Percentiles rank a stretch among this genome's conserved stretches.
phyloP scores from a whole-genome alignment of 108 stramenopile genomes.

The Skeletonema potamos region DNA sequence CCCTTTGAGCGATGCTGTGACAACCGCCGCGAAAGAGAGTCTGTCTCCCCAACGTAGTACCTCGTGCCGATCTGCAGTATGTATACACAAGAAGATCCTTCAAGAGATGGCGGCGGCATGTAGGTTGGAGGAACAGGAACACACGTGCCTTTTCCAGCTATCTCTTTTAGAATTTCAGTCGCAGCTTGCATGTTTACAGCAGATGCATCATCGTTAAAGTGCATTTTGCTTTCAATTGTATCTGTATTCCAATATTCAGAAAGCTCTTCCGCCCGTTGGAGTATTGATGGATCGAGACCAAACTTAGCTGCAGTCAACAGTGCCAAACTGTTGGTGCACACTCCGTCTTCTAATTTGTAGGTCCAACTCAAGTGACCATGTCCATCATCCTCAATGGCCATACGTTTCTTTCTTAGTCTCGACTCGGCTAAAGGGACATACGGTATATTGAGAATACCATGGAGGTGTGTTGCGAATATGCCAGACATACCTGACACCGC shows the following conservation, averaged over 20 bases:
- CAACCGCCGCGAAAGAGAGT: conserved; percentile 63
- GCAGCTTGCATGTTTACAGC: conserved; percentile 4
- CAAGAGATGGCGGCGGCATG: conserved; percentile 66
- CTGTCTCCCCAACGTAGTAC: conserved; percentile 91
- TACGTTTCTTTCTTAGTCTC: conserved; percentile 46
- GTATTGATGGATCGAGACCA: conserved; percentile 69
- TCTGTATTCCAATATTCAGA: conserved; percentile 30
- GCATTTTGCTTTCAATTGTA: background rate
- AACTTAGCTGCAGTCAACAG: conserved; percentile 81
- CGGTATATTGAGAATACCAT: conserved; percentile 39
- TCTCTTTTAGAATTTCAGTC: conserved; percentile 26
- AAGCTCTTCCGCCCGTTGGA: conserved; percentile 73
- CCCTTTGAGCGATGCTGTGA: conserved; percentile 63
- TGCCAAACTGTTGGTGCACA: conserved; percentile 85
- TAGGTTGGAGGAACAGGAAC: conserved; percentile 55
- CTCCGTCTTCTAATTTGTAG: conserved; percentile 81
- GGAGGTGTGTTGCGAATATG: conserved; percentile 88
- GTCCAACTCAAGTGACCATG: conserved; percentile 65
- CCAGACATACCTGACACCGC: conserved; percentile 60
- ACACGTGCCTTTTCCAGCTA: conserved; percentile 10
- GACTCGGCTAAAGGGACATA: conserved; percentile 13
- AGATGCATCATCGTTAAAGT: background rate
- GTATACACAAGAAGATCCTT: conserved; percentile 83
- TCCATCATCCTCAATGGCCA: conserved; percentile 38
- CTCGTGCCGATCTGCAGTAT: conserved; percentile 56